These are phyloP conservation scores for Aspergillus tubingensis DNA, from an alignment of 2,329 filamentous ascomycete genomes.

Conservation along the genomic window DNA sequence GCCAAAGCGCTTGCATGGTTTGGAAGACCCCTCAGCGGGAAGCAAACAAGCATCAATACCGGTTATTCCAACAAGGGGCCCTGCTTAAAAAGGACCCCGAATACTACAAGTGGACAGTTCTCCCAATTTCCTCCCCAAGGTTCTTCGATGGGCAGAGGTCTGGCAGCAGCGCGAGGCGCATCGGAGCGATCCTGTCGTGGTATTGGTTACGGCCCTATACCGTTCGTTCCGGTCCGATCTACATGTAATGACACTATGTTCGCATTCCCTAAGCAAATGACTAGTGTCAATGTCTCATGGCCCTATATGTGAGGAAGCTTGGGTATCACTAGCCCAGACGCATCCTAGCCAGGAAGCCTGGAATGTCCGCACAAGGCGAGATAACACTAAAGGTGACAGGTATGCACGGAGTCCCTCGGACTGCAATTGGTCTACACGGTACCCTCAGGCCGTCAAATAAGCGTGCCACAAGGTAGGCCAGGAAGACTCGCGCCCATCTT, in stretches of 20 bases:
- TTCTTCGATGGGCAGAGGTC: background rate
- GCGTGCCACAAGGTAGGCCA: background rate
- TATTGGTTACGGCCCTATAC: background rate
- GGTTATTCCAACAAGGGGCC: constrained; percentile 5
- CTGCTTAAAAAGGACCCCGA: background rate
- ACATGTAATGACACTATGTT: background rate
- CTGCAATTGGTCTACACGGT: background rate
- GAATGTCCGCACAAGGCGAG: background rate
- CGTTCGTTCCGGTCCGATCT: background rate
- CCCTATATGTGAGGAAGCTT: background rate
- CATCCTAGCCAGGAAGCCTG: background rate
- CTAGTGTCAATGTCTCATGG: background rate
- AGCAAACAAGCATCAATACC: constrained; percentile 8
- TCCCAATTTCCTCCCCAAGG: background rate
- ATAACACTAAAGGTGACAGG: background rate
- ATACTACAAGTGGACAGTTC: background rate
- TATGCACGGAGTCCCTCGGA: background rate
- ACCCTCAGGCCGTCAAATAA: background rate
- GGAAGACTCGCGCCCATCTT: background rate
- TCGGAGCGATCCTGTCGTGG: background rate
- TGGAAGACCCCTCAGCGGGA: background rate
- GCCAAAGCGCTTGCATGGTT: constrained; percentile 1
- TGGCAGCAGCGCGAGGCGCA: background rate
- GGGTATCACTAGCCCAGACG: background rate
- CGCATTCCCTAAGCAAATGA: background rate